Evolutionary conservation across 1,284 basidiomycete genomes (phyloP).

Genomic region (Waitea zeae): DNA sequence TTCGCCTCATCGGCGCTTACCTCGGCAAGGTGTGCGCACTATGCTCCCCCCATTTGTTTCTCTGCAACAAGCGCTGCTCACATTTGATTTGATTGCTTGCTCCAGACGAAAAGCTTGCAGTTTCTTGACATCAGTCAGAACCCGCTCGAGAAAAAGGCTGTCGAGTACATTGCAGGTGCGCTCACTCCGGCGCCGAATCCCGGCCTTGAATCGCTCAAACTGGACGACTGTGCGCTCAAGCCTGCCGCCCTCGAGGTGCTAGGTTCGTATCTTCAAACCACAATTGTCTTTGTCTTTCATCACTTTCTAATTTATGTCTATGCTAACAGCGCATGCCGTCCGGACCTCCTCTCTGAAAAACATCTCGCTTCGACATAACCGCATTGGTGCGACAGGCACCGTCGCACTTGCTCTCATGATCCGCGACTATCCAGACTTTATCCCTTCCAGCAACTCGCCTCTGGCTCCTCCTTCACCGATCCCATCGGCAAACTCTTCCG

Average conservation of each 20-base stretch:
- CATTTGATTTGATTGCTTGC: constrained; percentile 2
- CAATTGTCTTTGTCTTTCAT: constrained; percentile 1
- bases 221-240: constrained; percentile 71
- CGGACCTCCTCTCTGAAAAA: constrained; percentile 72
- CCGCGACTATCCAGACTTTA: constrained; percentile 76
- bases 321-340: constrained; percentile 49
- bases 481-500: constrained; percentile 6
- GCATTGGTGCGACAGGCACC: constrained; percentile 66
- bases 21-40: constrained; percentile 52
- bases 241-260: constrained; percentile 60
- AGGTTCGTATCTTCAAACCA: constrained; percentile 34
- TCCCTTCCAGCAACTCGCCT: constrained; percentile 12
- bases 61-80: not conserved
- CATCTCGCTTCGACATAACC: constrained; percentile 76
- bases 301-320: not conserved
- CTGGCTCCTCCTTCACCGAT: constrained; percentile 7
- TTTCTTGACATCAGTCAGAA: constrained; percentile 89
- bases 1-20: constrained; percentile 72
- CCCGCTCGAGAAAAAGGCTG: constrained; percentile 63
- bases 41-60: not conserved
- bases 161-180: constrained; percentile 70
- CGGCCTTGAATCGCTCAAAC: constrained; percentile 56
- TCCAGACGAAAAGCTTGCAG: constrained; percentile 52
- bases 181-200: constrained; percentile 34
- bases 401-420: constrained; percentile 93